Percentiles rank a stretch among this genome's conserved stretches.
These are phyloP conservation scores for Diddensiella transvaalensis DNA, from an alignment of 805 yeast genomes.

Conservation along the genomic window DNA sequence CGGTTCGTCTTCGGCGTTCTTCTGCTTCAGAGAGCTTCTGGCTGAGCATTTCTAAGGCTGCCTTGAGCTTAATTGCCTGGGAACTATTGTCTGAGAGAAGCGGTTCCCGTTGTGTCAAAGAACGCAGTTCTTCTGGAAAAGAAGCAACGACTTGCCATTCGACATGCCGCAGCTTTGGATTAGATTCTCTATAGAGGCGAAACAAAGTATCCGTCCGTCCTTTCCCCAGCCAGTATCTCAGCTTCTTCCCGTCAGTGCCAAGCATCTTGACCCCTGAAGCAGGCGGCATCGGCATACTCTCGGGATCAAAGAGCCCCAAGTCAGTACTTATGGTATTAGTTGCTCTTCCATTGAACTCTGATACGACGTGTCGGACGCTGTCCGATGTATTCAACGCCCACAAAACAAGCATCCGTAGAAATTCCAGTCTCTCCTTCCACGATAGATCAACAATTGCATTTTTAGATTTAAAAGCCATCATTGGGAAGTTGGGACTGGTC, in stretches of 20 bases:
- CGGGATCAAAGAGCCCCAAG: background rate
- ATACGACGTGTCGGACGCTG: conserved; percentile 24
- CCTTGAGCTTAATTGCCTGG: conserved; percentile 8
- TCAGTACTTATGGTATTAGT: background rate
- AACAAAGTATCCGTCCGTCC: conserved; percentile 30
- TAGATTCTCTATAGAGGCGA: conserved; percentile 33
- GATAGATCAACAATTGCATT: conserved; percentile 29
- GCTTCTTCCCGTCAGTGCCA: conserved; percentile 25
- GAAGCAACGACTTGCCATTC: conserved; percentile 36
- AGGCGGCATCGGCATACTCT: conserved; percentile 4
- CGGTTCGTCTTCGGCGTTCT: conserved; percentile 7
- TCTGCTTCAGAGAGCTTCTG: conserved; percentile 16
- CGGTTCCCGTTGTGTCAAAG: conserved; percentile 15
- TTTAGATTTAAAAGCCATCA: conserved; percentile 11
- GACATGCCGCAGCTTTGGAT: conserved; percentile 30
- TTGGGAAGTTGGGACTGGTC: conserved; percentile 28
- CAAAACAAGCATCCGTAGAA: conserved; percentile 31
- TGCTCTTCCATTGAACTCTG: conserved; percentile 10
- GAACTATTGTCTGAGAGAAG: background rate
- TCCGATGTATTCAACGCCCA: conserved; percentile 35
- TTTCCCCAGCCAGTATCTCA: conserved; percentile 25
- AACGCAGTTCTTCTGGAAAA: conserved; percentile 24
- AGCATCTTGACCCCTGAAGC: background rate
- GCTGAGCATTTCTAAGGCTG: background rate
- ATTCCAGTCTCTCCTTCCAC: conserved; percentile 34